Evolutionary conservation across 768 basidiomycete genomes (phyloP).

Genomic region (Cantharellus cinnabarinus): DNA sequence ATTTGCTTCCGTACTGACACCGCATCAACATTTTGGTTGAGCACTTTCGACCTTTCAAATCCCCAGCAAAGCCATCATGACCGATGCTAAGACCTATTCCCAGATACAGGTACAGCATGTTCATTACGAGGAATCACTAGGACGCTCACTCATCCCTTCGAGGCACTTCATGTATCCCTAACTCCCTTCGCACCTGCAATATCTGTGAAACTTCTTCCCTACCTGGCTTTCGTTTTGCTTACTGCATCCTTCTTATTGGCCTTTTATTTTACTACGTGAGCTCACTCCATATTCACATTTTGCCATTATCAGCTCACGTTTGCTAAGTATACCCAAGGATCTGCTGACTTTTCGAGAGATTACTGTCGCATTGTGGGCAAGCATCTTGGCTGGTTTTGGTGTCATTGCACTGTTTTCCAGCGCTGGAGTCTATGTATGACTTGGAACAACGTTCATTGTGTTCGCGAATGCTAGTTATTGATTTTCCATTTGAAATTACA

Average conservation of each 20-base stretch:
- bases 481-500: background rate
- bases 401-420: slow-evolving; percentile 78
- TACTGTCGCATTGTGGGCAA: slow-evolving; percentile 49
- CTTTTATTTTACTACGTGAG: slow-evolving; percentile 68
- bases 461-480: background rate
- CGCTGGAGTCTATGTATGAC: slow-evolving; percentile 59
- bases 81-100: background rate
- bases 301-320: slow-evolving; percentile 7
- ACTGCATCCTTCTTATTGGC: slow-evolving; percentile 59
- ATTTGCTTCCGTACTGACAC: too few species aligned
- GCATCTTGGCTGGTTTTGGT: slow-evolving; percentile 68
- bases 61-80: background rate
- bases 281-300: slow-evolving; percentile 3
- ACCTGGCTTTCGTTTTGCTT: slow-evolving; percentile 54
- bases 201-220: slow-evolving; percentile 46
- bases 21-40: too few species aligned
- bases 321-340: slow-evolving; percentile 50
- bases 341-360: slow-evolving; percentile 43
- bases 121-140: background rate
- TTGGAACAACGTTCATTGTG: background rate
- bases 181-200: slow-evolving; percentile 56
- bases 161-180: slow-evolving; percentile 15
- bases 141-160: background rate
- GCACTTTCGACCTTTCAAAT: too few species aligned
- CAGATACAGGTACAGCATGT: background rate